phyloP scores from a whole-genome alignment of 1,284 basidiomycete genomes.

The Irpex rosettiformis region DNA sequence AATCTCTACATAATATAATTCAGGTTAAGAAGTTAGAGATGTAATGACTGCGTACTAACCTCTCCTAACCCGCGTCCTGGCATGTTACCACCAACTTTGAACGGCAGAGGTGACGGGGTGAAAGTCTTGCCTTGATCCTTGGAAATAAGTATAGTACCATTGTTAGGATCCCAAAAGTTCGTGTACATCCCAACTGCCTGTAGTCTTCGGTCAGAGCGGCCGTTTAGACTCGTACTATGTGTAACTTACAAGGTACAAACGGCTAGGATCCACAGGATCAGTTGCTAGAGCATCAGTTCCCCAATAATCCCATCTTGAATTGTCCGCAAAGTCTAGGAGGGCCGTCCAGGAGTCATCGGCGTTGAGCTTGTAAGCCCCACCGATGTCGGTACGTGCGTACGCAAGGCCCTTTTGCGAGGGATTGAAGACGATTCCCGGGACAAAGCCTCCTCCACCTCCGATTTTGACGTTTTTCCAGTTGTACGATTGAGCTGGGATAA shows the following conservation, averaged over 20 bases:
- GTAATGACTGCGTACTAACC: constrained; percentile 19
- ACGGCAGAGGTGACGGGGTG: constrained; percentile 46
- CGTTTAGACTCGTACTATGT: background rate
- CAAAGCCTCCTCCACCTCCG: constrained; percentile 46
- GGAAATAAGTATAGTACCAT: constrained; percentile 62
- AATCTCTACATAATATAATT: too few relatives aligned
- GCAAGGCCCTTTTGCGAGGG: constrained; percentile 53
- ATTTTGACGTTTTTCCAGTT: constrained; percentile 67
- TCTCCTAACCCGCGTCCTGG: constrained; percentile 55
- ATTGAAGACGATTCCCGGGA: constrained; percentile 62
- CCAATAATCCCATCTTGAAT: constrained; percentile 60
- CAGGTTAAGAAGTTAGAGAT: too few relatives aligned
- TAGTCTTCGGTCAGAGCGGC: background rate
- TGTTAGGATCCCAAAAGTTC: constrained; percentile 63
- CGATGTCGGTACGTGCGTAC: constrained; percentile 65
- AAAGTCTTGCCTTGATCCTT: constrained; percentile 55
- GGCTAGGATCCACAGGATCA: constrained; percentile 53
- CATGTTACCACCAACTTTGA: constrained; percentile 70
- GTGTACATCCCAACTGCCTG: constrained; percentile 65
- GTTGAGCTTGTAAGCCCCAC: constrained; percentile 62
- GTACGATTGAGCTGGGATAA: constrained; percentile 46
- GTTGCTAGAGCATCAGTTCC: constrained; percentile 63
- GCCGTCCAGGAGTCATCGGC: constrained; percentile 59
- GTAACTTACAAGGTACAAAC: constrained; percentile 45
- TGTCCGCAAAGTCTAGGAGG: constrained; percentile 55